phyloP scores from a whole-genome alignment of 1,284 basidiomycete species.

The Ustilago cynodontis region DNA sequence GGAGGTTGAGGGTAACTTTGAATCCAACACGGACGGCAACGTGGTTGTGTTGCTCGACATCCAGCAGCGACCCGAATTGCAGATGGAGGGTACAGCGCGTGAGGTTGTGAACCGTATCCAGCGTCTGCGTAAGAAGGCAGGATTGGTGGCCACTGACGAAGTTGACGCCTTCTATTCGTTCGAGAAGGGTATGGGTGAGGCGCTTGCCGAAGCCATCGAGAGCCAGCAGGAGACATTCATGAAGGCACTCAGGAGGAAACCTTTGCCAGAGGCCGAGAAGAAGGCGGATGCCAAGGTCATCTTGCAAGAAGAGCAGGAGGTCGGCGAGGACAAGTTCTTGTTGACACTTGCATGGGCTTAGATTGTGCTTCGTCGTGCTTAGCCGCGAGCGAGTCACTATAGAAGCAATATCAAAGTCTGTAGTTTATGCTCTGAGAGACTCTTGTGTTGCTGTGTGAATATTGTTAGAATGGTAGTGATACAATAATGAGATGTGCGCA shows the following conservation, averaged over 20 bases:
- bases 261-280: conserved; percentile 66
- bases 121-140: conserved; percentile 94
- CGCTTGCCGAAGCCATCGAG: conserved; percentile 78
- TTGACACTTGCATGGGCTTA: conserved; percentile 67
- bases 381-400: neutral
- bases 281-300: conserved; percentile 73
- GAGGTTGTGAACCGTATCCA: conserved; percentile 95
- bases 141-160: conserved; percentile 93
- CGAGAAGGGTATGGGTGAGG: conserved; percentile 76
- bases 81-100: conserved; percentile 87
- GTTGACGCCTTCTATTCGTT: conserved; percentile 90
- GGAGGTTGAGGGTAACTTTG: conserved; percentile 75
- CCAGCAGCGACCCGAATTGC: conserved; percentile 85
- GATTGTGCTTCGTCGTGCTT: neutral
- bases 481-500: neutral
- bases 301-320: conserved; percentile 87
- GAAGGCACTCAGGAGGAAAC: conserved; percentile 79
- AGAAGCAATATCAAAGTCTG: neutral
- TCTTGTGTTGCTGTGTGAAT: conserved; percentile 1
- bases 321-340: conserved; percentile 83
- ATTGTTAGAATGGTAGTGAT: conserved; percentile 12
- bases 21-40: conserved; percentile 91
- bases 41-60: conserved; percentile 93
- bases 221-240: conserved; percentile 80
- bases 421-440: neutral